phyloP scores from a whole-genome alignment of 2,329 filamentous ascomycete genomes.

The Paecilomyces dactylethromorphus region DNA sequence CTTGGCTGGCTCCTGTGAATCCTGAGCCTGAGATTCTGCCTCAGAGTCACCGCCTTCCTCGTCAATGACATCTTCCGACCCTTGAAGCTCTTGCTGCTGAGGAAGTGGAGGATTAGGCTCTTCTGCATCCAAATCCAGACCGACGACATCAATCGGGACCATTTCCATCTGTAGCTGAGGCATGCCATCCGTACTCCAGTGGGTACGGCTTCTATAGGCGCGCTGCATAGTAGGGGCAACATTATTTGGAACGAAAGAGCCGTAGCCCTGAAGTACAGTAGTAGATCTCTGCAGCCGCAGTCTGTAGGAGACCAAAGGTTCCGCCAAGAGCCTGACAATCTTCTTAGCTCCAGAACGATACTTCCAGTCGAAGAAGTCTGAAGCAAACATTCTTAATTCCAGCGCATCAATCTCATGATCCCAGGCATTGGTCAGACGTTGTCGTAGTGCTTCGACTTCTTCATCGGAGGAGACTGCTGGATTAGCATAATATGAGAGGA shows the following conservation, averaged over 20 bases:
- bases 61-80: slow-evolving; percentile 22
- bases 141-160: slow-evolving; percentile 68
- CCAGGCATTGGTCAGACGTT: slow-evolving; percentile 49
- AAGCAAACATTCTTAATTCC: slow-evolving; percentile 65
- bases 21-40: slow-evolving; percentile 8
- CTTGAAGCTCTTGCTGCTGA: slow-evolving; percentile 22
- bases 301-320: slow-evolving; percentile 65
- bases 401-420: slow-evolving; percentile 57
- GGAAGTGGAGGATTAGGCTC: slow-evolving; percentile 52
- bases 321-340: slow-evolving; percentile 72
- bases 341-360: slow-evolving; percentile 73
- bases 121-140: slow-evolving; percentile 68
- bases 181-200: slow-evolving; percentile 67
- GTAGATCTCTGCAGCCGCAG: slow-evolving; percentile 31
- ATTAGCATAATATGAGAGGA: slow-evolving; percentile 80
- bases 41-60: slow-evolving; percentile 27
- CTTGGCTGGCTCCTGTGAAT: slow-evolving; percentile 12
- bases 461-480: slow-evolving; percentile 67
- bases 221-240: slow-evolving; percentile 54
- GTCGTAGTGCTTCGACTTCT: slow-evolving; percentile 50
- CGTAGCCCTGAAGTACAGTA: slow-evolving; percentile 21
- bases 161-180: slow-evolving; percentile 75
- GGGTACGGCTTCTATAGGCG: slow-evolving; percentile 62
- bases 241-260: slow-evolving; percentile 33
- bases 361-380: slow-evolving; percentile 80